These are phyloP conservation scores for Cutaneotrichosporon daszewskae DNA, from an alignment of 1,284 basidiomycete genomes.

Conservation along the genomic window DNA sequence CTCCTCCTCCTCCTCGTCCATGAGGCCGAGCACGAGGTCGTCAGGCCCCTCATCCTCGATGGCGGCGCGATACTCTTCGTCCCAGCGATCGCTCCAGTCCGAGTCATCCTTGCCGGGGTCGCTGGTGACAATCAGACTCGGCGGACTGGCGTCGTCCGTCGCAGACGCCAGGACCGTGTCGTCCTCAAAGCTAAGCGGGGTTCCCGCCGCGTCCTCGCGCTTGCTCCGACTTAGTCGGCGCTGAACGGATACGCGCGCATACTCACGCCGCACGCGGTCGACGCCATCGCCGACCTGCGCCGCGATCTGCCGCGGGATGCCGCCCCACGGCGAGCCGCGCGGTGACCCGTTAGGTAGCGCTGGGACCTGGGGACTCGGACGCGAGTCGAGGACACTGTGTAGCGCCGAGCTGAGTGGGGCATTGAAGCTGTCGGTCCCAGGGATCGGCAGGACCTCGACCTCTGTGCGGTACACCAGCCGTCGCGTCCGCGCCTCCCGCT, in stretches of 20 bases:
- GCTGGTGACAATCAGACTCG: too few relatives aligned
- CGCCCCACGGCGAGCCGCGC: slow-evolving; percentile 20
- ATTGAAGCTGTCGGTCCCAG: slow-evolving; percentile 57
- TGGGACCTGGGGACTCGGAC: slow-evolving; percentile 56
- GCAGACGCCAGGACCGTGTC: slow-evolving; percentile 32
- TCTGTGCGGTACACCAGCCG: slow-evolving; percentile 66
- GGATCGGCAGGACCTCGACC: slow-evolving; percentile 54
- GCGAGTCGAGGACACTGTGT: slow-evolving; percentile 57
- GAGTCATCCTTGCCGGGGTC: slow-evolving; percentile 22
- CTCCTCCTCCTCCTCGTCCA: slow-evolving; percentile 48
- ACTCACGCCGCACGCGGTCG: slow-evolving; percentile 35
- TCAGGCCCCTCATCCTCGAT: slow-evolving; percentile 45
- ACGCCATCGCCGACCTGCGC: slow-evolving; percentile 39
- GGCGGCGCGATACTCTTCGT: slow-evolving; percentile 45
- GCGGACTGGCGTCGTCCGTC: slow-evolving; percentile 23
- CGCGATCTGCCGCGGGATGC: slow-evolving; percentile 37
- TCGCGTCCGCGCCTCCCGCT: slow-evolving; percentile 57
- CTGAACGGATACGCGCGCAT: slow-evolving; percentile 26
- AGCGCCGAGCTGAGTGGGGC: slow-evolving; percentile 70
- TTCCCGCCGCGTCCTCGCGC: slow-evolving; percentile 10
- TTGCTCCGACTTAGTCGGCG: slow-evolving; percentile 17
- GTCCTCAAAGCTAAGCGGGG: slow-evolving; percentile 40
- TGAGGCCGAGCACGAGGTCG: slow-evolving; percentile 42
- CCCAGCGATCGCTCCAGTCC: slow-evolving; percentile 39
- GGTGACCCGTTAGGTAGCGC: slow-evolving; percentile 68